Percentiles rank a stretch among this genome's conserved stretches.
Evolutionary conservation across 1,284 basidiomycete species (phyloP).

Genomic region (Phellopilus nigrolimitatus): DNA sequence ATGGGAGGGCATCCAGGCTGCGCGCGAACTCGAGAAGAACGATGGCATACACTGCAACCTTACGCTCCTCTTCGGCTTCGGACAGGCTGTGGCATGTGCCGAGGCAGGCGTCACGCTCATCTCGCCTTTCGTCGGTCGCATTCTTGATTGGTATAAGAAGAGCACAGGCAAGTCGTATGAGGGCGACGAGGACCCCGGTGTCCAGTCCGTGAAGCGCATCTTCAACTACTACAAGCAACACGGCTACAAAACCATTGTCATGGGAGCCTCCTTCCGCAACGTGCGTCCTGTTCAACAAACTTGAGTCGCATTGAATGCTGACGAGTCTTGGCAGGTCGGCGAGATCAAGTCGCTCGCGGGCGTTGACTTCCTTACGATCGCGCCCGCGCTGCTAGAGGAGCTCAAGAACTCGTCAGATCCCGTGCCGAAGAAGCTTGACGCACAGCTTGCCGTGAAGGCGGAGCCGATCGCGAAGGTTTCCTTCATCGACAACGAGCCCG

Average conservation of each 20-base stretch:
- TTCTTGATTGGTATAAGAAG: constrained; percentile 97
- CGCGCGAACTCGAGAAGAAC: constrained; percentile 90
- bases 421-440: constrained; percentile 84
- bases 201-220: constrained; percentile 92
- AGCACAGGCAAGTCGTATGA: constrained; percentile 79
- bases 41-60: constrained; percentile 98
- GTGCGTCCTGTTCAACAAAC: constrained; percentile 38
- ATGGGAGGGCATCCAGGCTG: constrained; percentile 99
- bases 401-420: constrained; percentile 76
- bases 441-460: constrained; percentile 53
- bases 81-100: constrained; percentile 96
- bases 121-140: constrained; percentile 98
- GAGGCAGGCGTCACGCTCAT: constrained; percentile 98
- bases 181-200: constrained; percentile 94
- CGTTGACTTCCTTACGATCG: constrained; percentile 95
- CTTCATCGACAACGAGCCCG: constrained; percentile 89
- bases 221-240: constrained; percentile 99
- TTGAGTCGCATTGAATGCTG: constrained; percentile 23
- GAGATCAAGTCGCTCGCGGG: constrained; percentile 96
- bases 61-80: constrained; percentile 97
- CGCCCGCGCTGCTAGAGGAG: constrained; percentile 88
- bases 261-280: constrained; percentile 99
- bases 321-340: constrained; percentile 49
- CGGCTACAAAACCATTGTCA: constrained; percentile 98
- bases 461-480: constrained; percentile 76